These are phyloP conservation scores for Cladosporium colombiae DNA, from an alignment of 2,329 filamentous ascomycete species.

Conservation along the genomic window DNA sequence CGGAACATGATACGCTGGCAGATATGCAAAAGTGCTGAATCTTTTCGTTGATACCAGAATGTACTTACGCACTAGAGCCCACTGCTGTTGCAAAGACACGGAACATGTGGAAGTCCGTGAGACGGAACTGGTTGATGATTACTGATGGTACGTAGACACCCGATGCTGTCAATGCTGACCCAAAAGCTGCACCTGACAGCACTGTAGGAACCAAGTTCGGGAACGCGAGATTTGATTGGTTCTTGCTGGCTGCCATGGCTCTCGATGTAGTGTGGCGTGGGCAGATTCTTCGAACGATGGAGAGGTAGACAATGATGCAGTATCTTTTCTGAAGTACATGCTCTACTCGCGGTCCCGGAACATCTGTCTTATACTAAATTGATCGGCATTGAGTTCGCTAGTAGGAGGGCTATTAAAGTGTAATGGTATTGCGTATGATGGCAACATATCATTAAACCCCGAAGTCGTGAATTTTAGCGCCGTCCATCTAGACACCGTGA, in stretches of 20 bases:
- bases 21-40: not conserved
- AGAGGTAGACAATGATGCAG: not conserved
- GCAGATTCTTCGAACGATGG: not conserved
- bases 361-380: not conserved
- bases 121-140: constrained; percentile 61
- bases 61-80: constrained; percentile 60
- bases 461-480: not conserved
- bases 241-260: not conserved
- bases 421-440: not conserved
- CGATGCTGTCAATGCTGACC: constrained; percentile 60
- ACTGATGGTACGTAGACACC: constrained; percentile 60
- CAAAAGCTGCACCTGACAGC: constrained; percentile 57
- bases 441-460: not conserved
- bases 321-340: not conserved
- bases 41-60: not conserved
- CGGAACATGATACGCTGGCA: too few species aligned
- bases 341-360: not conserved
- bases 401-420: not conserved
- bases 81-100: constrained; percentile 65
- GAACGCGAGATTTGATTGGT: not conserved
- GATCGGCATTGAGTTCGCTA: not conserved
- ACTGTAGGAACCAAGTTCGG: not conserved
- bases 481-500: not conserved
- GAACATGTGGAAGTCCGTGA: constrained; percentile 66
- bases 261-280: not conserved